Evolutionary conservation across 805 yeast species (phyloP), one percentile per base, ranked within the genome.

Genomic region (Saturnispora hagleri): DNA sequence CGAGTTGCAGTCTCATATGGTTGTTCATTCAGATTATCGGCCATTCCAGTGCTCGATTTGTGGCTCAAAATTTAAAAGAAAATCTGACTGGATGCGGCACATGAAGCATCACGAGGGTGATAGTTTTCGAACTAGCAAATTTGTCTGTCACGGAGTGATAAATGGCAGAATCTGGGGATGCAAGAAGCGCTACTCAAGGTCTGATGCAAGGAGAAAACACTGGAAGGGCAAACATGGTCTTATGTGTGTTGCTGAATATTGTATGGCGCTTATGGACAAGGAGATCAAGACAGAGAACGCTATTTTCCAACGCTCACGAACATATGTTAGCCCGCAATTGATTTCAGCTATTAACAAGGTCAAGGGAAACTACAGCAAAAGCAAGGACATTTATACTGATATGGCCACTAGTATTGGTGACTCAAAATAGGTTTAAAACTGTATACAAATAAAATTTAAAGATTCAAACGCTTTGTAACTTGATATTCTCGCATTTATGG

Each of bases 61-160:
- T 60, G 69, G 74, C 49, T 69, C 78, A 45, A 75, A 73, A 57
- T 86, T 86, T 65, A 74, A 91, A 55, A 73, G 95, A 43, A 74
- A 80, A 36, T 90, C 86, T 62, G 95, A 86, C 63, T 71, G 86
- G 60, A 84, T 81, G 60, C 73, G 95, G 48, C 95, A 86, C 60
- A 79, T 77, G 53, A 82, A 82, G 64, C 71, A 82, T 38, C 95
- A 86, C 61, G 18, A 36, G 8, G 43, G 24, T 20, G 18, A 15
- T 24, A 18, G 35, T 20, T 22, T 24, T 22, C n/a, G n/a, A 13
- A 4, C 22, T 9, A 18, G 36, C 17, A 18, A 33, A 17, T 43
- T 15, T 17, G 17, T 43, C 43, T 33, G 34, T 27, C 20, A 22
- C 13, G 52, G 52, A 7, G 15, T 22, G 7, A 31, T 38, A 3